These are phyloP conservation scores for Aristolochia contorta DNA, from an alignment of 164 flowering plant species.

Conservation along the genomic window DNA sequence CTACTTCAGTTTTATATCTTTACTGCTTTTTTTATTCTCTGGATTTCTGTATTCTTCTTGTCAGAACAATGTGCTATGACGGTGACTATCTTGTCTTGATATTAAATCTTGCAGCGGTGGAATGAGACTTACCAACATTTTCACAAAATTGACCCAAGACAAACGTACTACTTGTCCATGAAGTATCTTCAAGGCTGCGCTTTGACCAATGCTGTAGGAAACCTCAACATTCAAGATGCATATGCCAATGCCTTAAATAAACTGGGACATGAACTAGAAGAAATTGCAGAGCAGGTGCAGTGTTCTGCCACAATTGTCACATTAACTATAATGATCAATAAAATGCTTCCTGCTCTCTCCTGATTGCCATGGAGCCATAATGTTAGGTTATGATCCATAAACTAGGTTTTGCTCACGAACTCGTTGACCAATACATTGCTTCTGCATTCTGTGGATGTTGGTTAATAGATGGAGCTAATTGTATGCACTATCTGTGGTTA, in stretches of 20 bases:
- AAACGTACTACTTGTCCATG: slow-evolving; percentile 92
- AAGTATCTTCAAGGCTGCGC: slow-evolving; percentile 96
- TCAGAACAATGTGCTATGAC: too few relatives aligned
- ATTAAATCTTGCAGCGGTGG: slow-evolving; percentile 96
- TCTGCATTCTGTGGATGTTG: too few relatives aligned
- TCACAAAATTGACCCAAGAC: slow-evolving; percentile 86
- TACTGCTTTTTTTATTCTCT: neutral
- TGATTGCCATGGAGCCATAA: too few relatives aligned
- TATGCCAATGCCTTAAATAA: slow-evolving; percentile 78
- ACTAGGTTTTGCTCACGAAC: too few relatives aligned
- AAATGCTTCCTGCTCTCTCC: neutral
- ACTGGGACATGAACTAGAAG: slow-evolving; percentile 82
- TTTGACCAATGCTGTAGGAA: slow-evolving; percentile 86
- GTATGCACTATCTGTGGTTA: too few relatives aligned
- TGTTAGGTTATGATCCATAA: too few relatives aligned
- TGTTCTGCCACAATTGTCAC: too few relatives aligned
- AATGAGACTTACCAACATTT: slow-evolving; percentile 80
- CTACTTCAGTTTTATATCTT: neutral
- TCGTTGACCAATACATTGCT: too few relatives aligned
- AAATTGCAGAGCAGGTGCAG: slow-evolving; percentile 69
- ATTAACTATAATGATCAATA: neutral
- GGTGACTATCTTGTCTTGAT: too few relatives aligned
- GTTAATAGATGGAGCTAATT: too few relatives aligned
- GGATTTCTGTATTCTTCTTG: too few relatives aligned
- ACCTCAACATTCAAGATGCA: slow-evolving; percentile 55